Percentiles rank a stretch among this genome's conserved stretches.
These are phyloP conservation scores for Apiotrichum brassicae DNA, from an alignment of 1,284 basidiomycete genomes.

Conservation along the genomic window DNA sequence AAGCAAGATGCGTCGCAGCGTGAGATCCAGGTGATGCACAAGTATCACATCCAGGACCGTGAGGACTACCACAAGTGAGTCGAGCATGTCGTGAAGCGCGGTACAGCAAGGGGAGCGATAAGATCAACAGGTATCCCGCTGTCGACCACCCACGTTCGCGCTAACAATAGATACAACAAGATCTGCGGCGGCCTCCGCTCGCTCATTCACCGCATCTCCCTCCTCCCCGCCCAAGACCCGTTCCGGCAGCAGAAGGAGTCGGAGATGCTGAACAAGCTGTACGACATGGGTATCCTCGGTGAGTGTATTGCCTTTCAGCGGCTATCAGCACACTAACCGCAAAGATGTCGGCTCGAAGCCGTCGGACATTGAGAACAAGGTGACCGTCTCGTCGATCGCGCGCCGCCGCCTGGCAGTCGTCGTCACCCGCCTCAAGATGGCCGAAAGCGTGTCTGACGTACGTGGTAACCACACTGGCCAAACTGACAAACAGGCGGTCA, in stretches of 20 bases:
- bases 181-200: constrained; percentile 81
- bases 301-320: constrained; percentile 10
- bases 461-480: no score
- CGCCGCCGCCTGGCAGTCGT: constrained; percentile 85
- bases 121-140: no score
- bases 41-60: constrained; percentile 89
- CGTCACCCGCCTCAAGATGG: constrained; percentile 89
- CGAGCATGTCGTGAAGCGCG: background rate
- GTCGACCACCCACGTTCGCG: no score
- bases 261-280: constrained; percentile 85
- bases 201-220: constrained; percentile 77
- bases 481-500: constrained; percentile 62
- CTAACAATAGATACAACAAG: constrained; percentile 74
- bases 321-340: background rate
- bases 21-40: constrained; percentile 89
- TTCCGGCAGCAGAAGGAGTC: constrained; percentile 79
- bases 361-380: constrained; percentile 86
- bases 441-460: constrained; percentile 79
- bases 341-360: constrained; percentile 61
- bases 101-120: no score
- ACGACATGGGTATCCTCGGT: constrained; percentile 88
- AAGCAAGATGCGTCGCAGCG: constrained; percentile 88
- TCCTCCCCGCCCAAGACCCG: constrained; percentile 84
- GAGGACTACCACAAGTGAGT: constrained; percentile 91
- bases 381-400: constrained; percentile 92